These are phyloP conservation scores for Fusarium penzigii DNA, from an alignment of 2,329 filamentous ascomycete genomes.

Conservation along the genomic window DNA sequence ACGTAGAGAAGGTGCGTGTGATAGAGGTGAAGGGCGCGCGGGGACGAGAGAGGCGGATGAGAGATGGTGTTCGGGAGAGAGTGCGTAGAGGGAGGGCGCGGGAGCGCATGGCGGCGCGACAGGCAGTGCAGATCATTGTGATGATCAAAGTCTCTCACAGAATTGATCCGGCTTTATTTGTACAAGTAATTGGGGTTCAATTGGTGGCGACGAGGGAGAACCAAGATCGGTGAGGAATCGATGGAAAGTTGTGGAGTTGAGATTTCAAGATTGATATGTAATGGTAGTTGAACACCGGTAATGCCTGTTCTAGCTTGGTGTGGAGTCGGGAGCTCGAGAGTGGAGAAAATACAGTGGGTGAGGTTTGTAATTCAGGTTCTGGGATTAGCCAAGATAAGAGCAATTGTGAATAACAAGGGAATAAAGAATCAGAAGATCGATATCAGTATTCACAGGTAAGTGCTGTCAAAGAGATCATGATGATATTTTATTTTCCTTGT, in stretches of 20 bases:
- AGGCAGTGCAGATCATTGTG: constrained; percentile 28
- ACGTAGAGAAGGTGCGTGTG: constrained; percentile 11
- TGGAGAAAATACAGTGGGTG: neutral
- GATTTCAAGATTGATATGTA: neutral
- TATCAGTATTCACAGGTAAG: neutral
- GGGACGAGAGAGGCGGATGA: constrained; percentile 10
- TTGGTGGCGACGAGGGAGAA: constrained; percentile 1
- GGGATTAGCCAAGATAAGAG: neutral
- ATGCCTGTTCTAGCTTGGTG: neutral
- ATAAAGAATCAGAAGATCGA: neutral
- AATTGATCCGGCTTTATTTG: neutral
- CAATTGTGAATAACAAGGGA: neutral
- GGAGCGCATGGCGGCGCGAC: constrained; percentile 27
- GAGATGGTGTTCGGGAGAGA: constrained; percentile 12
- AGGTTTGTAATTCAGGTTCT: neutral
- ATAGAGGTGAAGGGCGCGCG: constrained; percentile 6
- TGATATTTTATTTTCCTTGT: too few relatives aligned
- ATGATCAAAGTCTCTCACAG: neutral
- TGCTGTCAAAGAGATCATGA: neutral
- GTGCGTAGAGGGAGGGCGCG: constrained; percentile 11
- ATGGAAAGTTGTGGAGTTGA: neutral
- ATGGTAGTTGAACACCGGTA: too few relatives aligned
- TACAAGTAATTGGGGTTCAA: constrained; percentile 5
- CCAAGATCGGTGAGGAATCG: neutral
- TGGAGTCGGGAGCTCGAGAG: neutral